These are phyloP conservation scores for Ceratocystis albifundus DNA, from an alignment of 2,329 filamentous ascomycete genomes.

Conservation along the genomic window DNA sequence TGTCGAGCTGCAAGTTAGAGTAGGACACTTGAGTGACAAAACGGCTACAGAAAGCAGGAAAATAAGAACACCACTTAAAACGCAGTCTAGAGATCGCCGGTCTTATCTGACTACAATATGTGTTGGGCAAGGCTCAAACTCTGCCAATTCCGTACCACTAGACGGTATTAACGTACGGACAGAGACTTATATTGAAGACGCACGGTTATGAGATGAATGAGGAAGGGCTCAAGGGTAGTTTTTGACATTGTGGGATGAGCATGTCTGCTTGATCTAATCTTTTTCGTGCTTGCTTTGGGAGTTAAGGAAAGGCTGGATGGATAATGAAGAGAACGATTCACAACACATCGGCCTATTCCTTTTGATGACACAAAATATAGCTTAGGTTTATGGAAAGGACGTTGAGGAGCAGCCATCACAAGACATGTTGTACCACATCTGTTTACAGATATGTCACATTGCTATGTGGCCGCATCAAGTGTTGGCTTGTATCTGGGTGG, in stretches of 20 bases:
- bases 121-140: background rate
- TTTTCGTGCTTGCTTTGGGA: background rate
- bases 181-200: slow-evolving; percentile 14
- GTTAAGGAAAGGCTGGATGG: background rate
- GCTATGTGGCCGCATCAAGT: too few species aligned
- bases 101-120: background rate
- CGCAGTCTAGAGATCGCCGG: background rate
- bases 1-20: slow-evolving; percentile 14
- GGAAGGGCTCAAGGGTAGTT: background rate
- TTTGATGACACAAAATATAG: too few species aligned
- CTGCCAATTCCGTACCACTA: slow-evolving; percentile 8
- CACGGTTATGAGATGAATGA: background rate
- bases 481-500: too few species aligned
- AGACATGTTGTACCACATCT: too few species aligned
- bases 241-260: background rate
- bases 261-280: background rate
- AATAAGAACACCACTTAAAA: background rate
- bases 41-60: background rate
- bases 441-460: too few species aligned
- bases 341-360: too few species aligned
- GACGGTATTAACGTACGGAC: slow-evolving; percentile 19
- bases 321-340: background rate
- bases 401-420: too few species aligned
- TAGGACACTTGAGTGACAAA: background rate
- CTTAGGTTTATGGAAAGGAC: too few species aligned